Percentiles rank a stretch among this genome's conserved stretches.
These are phyloP conservation scores for Scleromitrula shiraiana DNA, from an alignment of 2,329 filamentous ascomycete species.

Conservation along the genomic window DNA sequence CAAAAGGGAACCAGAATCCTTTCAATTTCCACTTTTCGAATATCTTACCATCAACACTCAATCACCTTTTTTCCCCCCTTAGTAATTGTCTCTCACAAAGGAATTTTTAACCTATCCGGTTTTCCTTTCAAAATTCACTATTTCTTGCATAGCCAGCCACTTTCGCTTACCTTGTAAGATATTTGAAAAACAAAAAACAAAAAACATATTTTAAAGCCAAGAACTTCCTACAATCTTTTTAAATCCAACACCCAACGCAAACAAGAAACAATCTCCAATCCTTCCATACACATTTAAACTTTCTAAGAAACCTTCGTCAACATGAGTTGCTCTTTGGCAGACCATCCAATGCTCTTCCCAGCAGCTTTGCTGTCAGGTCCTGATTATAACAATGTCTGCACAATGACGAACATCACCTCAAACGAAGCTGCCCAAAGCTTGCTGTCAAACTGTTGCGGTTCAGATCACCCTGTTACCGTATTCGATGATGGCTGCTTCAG, in stretches of 20 bases:
- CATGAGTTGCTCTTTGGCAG: neutral
- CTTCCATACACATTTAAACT: neutral
- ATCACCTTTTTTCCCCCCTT: neutral
- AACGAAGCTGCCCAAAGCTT: neutral
- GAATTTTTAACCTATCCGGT: neutral
- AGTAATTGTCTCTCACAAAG: neutral
- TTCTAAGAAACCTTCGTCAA: neutral
- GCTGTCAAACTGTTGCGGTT: slow-evolving; percentile 3
- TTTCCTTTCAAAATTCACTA: neutral
- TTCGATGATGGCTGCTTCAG: slow-evolving; percentile 5
- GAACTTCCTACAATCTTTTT: neutral
- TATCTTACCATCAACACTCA: neutral
- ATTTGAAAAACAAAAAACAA: too few relatives aligned
- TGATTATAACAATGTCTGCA: slow-evolving; percentile 1
- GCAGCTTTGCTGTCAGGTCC: neutral
- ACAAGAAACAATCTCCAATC: neutral
- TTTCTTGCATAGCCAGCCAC: too few relatives aligned
- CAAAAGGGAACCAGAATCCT: slow-evolving; percentile 3
- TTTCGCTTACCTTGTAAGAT: neutral
- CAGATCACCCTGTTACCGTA: neutral
- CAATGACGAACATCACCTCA: slow-evolving; percentile 4
- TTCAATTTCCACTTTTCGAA: slow-evolving; percentile 1
- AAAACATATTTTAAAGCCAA: neutral
- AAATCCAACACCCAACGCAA: neutral
- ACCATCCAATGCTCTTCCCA: neutral